Evolutionary conservation across 2,329 filamentous ascomycete genomes (phyloP), one percentile per base, ranked within the genome.

Genomic region (Hymenoscyphus salicellus): DNA sequence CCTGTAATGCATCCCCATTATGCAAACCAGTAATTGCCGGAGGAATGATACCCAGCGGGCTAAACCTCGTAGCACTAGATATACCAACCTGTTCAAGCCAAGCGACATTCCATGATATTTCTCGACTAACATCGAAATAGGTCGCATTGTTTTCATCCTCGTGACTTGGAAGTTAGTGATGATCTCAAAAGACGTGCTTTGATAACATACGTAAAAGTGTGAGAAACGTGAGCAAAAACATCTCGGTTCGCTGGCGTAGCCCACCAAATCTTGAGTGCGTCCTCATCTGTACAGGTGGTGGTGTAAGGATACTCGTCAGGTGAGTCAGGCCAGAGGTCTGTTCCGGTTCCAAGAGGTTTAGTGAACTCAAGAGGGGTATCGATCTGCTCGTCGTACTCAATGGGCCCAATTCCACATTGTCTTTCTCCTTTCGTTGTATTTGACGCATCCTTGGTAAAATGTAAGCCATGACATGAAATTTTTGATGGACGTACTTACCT

Each of bases 21-120:
- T 87, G 84, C 30, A 88, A 72, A 58, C 86, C 86, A 1, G 86
- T 88, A 66, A 88, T 88, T 41, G 84, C 85, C 0, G 86, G 86
- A 1, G 86, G 86, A 64, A 88, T 85, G 61, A 88, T 79, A 33
- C 85, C 85, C 46, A 81, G 79, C 2, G 76, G 67, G 30, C 83
- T 86, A 73, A 81, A 87, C 55, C 78, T 77, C 20, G 71, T 72
- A 16, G 80, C 80, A 26, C 75, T 67, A 63, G 78, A 77, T 63
- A 87, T 77, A 14, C 83, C 83, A 10, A 81, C 78, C 69, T 85
- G 81, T 65, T 79, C 78, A 52, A 87, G 73, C 84, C 85, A 88
- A 11, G 80, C 83, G 68, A 83, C 78, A 75, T 88, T 88, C 77
- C 85, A 88, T 26, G 78, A 77, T 55, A 88, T 86, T 73, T 88